These are phyloP conservation scores for Aspergillus sclerotialis DNA, from an alignment of 2,329 filamentous ascomycete genomes.

Conservation along the genomic window DNA sequence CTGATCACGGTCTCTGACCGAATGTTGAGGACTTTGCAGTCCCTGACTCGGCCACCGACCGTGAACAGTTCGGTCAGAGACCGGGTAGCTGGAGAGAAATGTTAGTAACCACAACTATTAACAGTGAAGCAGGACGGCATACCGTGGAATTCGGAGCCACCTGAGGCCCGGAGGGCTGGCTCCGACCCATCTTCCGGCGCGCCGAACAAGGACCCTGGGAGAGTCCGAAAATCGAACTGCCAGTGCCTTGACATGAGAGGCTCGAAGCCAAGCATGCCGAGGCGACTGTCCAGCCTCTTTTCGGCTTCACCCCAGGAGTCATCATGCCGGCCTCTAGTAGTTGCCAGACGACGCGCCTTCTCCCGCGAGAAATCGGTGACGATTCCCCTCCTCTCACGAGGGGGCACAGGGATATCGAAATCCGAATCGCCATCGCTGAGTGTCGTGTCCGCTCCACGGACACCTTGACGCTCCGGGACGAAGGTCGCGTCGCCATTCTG, in stretches of 20 bases:
- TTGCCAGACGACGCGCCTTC: constrained; percentile 27
- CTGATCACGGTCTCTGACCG: constrained; percentile 31
- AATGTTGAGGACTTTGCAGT: constrained; percentile 36
- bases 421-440: constrained; percentile 9
- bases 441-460: neutral
- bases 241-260: constrained; percentile 47
- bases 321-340: constrained; percentile 32
- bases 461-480: neutral
- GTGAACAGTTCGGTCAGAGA: constrained; percentile 45
- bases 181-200: constrained; percentile 23
- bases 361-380: constrained; percentile 23
- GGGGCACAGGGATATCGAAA: constrained; percentile 7
- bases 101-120: constrained; percentile 1
- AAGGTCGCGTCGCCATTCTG: constrained; percentile 1
- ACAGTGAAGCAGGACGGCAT: constrained; percentile 8
- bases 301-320: constrained; percentile 47
- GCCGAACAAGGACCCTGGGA: constrained; percentile 49
- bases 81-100: constrained; percentile 35
- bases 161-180: constrained; percentile 40
- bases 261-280: constrained; percentile 51
- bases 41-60: constrained; percentile 46
- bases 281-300: constrained; percentile 45
- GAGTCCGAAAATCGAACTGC: constrained; percentile 47
- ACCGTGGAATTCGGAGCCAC: constrained; percentile 41
- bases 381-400: constrained; percentile 18